Percentiles rank a stretch among this genome's conserved stretches.
Conservation (phyloP, 768 basidiomycete genomes). For the Agrocybe chaxingu region DNA sequence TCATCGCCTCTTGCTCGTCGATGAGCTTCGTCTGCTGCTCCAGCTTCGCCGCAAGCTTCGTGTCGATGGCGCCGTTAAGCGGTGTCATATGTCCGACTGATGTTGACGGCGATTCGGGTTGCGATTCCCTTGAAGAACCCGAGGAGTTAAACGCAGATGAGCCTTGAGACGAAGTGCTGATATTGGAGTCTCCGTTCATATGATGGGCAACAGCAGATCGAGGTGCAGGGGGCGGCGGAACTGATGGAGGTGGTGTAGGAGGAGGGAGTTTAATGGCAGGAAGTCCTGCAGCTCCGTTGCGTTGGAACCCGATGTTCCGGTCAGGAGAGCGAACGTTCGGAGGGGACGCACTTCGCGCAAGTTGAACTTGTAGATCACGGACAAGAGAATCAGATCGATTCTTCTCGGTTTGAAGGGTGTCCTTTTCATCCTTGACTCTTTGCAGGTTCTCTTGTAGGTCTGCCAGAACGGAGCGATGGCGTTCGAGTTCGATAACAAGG, state of each 20-base stretch:
- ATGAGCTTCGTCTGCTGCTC: conserved; percentile 75
- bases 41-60: conserved; percentile 54
- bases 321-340: conserved; percentile 55
- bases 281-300: conserved; percentile 44
- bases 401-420: conserved; percentile 71
- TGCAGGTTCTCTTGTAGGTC: conserved; percentile 79
- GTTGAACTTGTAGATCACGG: conserved; percentile 77
- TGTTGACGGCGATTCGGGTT: conserved; percentile 63
- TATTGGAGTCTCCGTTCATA: conserved; percentile 45
- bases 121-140: conserved; percentile 68
- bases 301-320: conserved; percentile 51
- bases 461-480: conserved; percentile 69
- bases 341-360: conserved; percentile 55
- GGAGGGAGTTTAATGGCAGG: conserved; percentile 79
- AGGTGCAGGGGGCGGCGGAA: conserved; percentile 83
- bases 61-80: conserved; percentile 43
- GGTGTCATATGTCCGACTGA: conserved; percentile 51
- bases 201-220: conserved; percentile 33
- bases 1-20: conserved; percentile 86
- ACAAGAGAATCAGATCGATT: conserved; percentile 62
- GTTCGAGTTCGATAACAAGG: conserved; percentile 71
- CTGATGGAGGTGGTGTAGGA: conserved; percentile 81
- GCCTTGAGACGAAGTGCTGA: conserved; percentile 60
- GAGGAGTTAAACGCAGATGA: conserved; percentile 50
- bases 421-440: conserved; percentile 80